These are phyloP conservation scores for Colletotrichum sp. DNA, from an alignment of 2,329 filamentous ascomycete species.

Conservation along the genomic window DNA sequence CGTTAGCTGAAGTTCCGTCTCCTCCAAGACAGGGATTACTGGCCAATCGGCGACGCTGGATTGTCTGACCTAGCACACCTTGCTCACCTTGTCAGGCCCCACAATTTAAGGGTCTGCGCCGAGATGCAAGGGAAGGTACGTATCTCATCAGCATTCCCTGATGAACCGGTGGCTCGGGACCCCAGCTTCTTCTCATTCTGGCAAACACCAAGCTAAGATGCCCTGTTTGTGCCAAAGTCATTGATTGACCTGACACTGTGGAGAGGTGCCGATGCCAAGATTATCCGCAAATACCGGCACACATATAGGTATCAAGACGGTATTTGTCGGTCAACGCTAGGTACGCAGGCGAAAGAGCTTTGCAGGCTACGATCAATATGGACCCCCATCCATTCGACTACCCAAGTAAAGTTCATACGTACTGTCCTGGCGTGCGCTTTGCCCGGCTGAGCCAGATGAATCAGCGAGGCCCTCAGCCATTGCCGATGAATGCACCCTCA, in stretches of 20 bases:
- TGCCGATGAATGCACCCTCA: not conserved
- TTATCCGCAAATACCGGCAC: not conserved
- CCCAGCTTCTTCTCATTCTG: not conserved
- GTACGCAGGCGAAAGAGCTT: not conserved
- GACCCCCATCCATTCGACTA: not conserved
- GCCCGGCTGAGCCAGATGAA: not conserved
- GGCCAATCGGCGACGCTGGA: constrained; percentile 2
- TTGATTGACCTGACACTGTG: not conserved
- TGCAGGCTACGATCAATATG: not conserved
- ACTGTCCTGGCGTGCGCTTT: not conserved
- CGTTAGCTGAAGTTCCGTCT: constrained; percentile 2
- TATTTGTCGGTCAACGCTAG: not conserved
- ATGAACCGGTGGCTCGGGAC: not conserved
- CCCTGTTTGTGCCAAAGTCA: not conserved
- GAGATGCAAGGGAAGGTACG: not conserved
- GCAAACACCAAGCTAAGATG: not conserved
- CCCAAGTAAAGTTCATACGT: not conserved
- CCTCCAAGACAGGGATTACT: not conserved
- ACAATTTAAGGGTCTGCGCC: not conserved
- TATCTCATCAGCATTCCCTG: not conserved
- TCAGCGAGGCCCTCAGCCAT: not conserved
- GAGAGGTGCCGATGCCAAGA: not conserved
- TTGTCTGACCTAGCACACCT: not conserved
- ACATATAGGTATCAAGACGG: not conserved
- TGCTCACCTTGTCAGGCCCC: not conserved